Conservation (phyloP, 495 filamentous ascomycete genomes). For the Xylaria sp. region DNA sequence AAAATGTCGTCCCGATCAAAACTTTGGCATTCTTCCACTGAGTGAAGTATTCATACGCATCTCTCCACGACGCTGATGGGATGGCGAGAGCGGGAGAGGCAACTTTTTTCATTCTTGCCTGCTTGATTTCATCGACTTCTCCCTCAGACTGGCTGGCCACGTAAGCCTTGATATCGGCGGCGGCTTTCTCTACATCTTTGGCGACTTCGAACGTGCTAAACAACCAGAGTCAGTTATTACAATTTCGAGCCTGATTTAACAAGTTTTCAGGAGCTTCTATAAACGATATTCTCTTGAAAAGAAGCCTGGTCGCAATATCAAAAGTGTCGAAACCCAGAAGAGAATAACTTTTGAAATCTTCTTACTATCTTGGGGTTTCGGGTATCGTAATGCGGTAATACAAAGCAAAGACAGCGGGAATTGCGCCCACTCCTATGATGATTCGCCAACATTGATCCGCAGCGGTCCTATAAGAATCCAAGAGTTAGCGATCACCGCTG, state of each 20-base stretch:
- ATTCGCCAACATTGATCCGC: constrained; percentile 86
- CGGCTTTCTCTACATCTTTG: constrained; percentile 74
- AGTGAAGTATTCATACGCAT: constrained; percentile 68
- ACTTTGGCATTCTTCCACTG: constrained; percentile 77
- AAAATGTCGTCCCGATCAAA: constrained; percentile 77
- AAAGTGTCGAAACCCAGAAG: background rate
- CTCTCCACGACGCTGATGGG: constrained; percentile 69
- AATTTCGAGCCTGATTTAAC: background rate
- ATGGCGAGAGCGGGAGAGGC: constrained; percentile 55
- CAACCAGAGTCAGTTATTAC: background rate
- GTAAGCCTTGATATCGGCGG: constrained; percentile 71
- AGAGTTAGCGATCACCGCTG: background rate
- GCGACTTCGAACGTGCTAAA: constrained; percentile 77
- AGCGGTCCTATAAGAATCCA: constrained; percentile 48
- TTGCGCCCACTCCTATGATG: constrained; percentile 78
- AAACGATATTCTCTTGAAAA: background rate
- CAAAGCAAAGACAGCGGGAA: constrained; percentile 77
- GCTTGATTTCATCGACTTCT: constrained; percentile 44
- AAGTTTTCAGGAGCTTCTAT: background rate
- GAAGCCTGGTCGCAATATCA: no score
- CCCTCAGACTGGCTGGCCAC: constrained; percentile 63
- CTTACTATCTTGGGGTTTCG: constrained; percentile 63
- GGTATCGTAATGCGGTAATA: constrained; percentile 92
- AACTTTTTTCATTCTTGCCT: constrained; percentile 42
- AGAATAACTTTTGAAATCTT: background rate